Evolutionary conservation across 2,329 filamentous ascomycete species (phyloP).

Genomic region (Epichloe festucae): DNA sequence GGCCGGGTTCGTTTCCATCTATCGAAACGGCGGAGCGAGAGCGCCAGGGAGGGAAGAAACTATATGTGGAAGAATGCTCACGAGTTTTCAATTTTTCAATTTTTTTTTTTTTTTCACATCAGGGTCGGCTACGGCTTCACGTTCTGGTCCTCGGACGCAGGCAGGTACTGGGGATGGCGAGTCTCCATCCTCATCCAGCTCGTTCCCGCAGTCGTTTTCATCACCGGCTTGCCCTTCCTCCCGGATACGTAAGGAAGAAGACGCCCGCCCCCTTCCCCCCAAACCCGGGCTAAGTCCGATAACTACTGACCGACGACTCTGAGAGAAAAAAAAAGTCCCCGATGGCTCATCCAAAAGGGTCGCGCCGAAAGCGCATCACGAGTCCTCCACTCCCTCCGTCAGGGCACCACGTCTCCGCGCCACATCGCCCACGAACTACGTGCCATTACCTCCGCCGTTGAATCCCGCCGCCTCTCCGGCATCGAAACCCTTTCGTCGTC

Average conservation of each 20-base stretch:
- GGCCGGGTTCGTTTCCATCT: too few relatives aligned
- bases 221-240: slow-evolving; percentile 34
- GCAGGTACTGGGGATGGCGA: slow-evolving; percentile 38
- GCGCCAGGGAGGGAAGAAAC: too few relatives aligned
- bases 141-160: slow-evolving; percentile 33
- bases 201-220: slow-evolving; percentile 36
- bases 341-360: slow-evolving; percentile 44
- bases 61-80: neutral
- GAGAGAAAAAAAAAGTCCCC: slow-evolving; percentile 22
- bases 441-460: slow-evolving; percentile 32
- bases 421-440: slow-evolving; percentile 30
- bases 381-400: slow-evolving; percentile 35
- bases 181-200: slow-evolving; percentile 38
- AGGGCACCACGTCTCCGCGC: slow-evolving; percentile 24
- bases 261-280: too few relatives aligned
- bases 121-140: slow-evolving; percentile 45
- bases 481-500: slow-evolving; percentile 7
- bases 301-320: too few relatives aligned
- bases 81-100: neutral
- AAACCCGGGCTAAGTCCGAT: neutral
- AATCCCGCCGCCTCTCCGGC: slow-evolving; percentile 17
- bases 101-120: neutral
- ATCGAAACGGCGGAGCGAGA: too few relatives aligned
- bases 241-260: slow-evolving; percentile 36
- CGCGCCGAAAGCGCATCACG: slow-evolving; percentile 27